These are phyloP conservation scores for Microdochium nivale DNA, from an alignment of 2,329 filamentous ascomycete species.

Conservation along the genomic window DNA sequence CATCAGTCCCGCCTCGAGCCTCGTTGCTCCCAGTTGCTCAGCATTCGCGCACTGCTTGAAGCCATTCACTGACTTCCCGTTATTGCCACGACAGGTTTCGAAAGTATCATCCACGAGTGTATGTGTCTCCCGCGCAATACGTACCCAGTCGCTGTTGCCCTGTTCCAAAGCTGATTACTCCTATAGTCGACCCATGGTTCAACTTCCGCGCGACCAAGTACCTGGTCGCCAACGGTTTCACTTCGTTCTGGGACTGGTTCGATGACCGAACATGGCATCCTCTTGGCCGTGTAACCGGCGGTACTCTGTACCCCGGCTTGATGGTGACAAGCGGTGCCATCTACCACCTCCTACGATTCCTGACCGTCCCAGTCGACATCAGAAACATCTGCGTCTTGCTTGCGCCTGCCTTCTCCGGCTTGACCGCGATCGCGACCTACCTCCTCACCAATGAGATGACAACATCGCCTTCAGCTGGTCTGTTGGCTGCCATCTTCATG, in stretches of 20 bases:
- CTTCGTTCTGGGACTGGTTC: constrained; percentile 99
- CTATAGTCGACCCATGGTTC: constrained; percentile 95
- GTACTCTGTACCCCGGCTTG: constrained; percentile 94
- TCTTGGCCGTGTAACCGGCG: constrained; percentile 93
- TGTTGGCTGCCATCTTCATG: constrained; percentile 93
- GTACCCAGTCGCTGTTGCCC: constrained; percentile 2
- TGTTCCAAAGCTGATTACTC: constrained; percentile 13
- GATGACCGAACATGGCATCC: constrained; percentile 99
- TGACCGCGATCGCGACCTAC: constrained; percentile 89
- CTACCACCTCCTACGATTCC: constrained; percentile 83
- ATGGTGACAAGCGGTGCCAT: constrained; percentile 99
- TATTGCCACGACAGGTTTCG: constrained; percentile 57
- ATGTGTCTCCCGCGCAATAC: constrained; percentile 31
- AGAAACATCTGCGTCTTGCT: constrained; percentile 97
- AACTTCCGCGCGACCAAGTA: constrained; percentile 99
- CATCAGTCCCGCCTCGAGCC: constrained; percentile 1
- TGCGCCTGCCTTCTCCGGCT: constrained; percentile 85
- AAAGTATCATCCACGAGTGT: constrained; percentile 99
- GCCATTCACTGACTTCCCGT: constrained; percentile 19
- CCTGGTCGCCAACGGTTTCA: constrained; percentile 92
- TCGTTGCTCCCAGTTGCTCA: constrained; percentile 4
- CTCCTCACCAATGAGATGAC: constrained; percentile 97
- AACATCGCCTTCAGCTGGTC: constrained; percentile 85
- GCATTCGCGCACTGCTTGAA: background rate
- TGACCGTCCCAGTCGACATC: constrained; percentile 92